A percentile compares a stretch with the other conserved stretches of the same genome.
Evolutionary conservation across 257 asterid genomes (phyloP).

Genomic region (Capsicum pubescens): DNA sequence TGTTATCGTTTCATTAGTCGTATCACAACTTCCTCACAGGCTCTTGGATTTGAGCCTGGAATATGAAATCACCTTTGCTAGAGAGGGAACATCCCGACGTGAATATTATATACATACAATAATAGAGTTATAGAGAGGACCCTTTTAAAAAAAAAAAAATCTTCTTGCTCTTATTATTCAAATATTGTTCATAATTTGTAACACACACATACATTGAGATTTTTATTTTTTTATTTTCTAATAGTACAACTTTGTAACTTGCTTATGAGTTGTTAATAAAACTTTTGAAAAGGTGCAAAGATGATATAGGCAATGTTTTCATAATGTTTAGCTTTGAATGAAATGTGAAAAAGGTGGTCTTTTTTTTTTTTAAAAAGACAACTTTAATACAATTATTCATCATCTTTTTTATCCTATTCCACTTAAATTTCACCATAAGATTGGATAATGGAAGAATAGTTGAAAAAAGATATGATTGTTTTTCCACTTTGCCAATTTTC

Average conservation of each 20-base stretch:
- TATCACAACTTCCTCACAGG: too few species aligned
- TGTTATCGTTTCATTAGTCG: too few species aligned
- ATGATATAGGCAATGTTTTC: conserved; percentile 5
- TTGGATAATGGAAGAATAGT: conserved; percentile 10
- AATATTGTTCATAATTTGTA: too few species aligned
- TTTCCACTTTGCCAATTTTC: neutral
- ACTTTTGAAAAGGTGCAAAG: conserved; percentile 14
- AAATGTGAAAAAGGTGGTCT: neutral
- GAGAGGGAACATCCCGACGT: too few species aligned
- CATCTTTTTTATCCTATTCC: conserved; percentile 23
- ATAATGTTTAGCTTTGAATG: conserved; percentile 22
- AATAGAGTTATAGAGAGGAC: too few species aligned
- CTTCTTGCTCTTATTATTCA: too few species aligned
- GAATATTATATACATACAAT: too few species aligned
- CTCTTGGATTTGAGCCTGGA: too few species aligned
- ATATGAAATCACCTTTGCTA: too few species aligned
- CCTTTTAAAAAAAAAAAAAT: too few species aligned
- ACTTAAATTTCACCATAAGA: conserved; percentile 20
- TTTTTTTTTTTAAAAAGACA: neutral
- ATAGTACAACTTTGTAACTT: neutral
- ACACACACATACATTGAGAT: too few species aligned
- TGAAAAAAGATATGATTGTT: conserved; percentile 23
- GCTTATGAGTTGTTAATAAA: neutral
- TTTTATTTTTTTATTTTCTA: neutral
- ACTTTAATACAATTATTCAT: conserved; percentile 28